Evolutionary conservation across 805 yeast species (phyloP), one percentile per base, ranked within the genome.

Genomic region (Ogataea zsoltii): DNA sequence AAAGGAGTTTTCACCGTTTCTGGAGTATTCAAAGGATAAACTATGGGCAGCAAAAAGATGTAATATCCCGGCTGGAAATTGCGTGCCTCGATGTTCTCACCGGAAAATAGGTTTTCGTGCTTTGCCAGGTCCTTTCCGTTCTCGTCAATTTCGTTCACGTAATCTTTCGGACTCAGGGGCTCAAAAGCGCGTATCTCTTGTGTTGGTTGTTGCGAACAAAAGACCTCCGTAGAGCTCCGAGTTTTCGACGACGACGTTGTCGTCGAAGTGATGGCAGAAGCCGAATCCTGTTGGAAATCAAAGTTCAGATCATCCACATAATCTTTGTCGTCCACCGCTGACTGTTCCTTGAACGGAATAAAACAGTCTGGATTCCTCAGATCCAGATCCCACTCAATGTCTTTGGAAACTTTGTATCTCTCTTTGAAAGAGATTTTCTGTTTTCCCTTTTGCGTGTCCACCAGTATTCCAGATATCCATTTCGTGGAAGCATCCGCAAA

Each of bases 41-140:
- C 62, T 0, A 82, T 67, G 0, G 94, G 92, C 5, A 85, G 61
- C 15, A 83, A 60, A 56, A 83, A 86, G 2, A 85, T 75, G 57
- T 86, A 86, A 53, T 82, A 77, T 17, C 95, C 95, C 1, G 91
- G 79, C 50, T 75, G 75, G 50, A 66, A 69, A 13, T 57, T 51
- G 17, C 51, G 49, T 5, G 49, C 17, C 14, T 51, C 50, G 7
- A 33, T 33, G 10, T 36, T 25, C 19, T 34, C 41, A 7, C 42
- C 37, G n/a, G 44, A 32, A 33, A 63, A 59, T 21, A 60, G 38
- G 38, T 48, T 39, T 41, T 40, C 61, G n/a, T 35, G 45, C 25
- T 38, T 45, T n/a, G 41, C 38, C 21, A 25, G 17, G 23, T 49
- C 57, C 26, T 46, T 54, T 13, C 54, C 57, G 14, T 44, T 45